Base-by-base conservation (phyloP, 2,329 filamentous ascomycete genomes). In the Coniochaeta sp. region DNA sequence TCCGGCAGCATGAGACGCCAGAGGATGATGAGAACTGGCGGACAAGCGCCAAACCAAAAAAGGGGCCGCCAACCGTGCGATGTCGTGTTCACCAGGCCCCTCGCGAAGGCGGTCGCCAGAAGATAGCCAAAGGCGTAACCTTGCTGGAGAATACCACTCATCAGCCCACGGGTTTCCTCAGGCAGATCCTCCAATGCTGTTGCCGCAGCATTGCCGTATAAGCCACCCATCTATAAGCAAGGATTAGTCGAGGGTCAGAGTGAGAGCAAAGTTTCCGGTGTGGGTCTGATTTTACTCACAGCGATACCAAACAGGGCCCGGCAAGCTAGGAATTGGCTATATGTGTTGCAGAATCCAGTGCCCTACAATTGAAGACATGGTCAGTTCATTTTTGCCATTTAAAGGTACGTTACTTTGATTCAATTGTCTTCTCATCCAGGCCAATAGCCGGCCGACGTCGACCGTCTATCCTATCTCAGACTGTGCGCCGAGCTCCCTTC, bases 11-110 rank as follows among this genome's bases (percentile, higher is more conserved):
- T 85, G 24, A 93, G 77, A 36, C 92, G 88, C 79, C 89, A 91
- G 59, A 86, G 68, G 69, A 96, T 96, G 73, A 96, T 88, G 34
- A 96, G 72, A 1, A 92, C 81, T 0, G 92, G 92, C 0, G 90
- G 90, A 40, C 87, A 83, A 6, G 91, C 90, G 14, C 88, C 91
- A 72, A 96, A 96, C 91, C 92, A 96, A 78, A 87, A 96, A 0
- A 96, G 78, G 0, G 91, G 90, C 8, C 92, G 81, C 92, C 92
- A 96, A 58, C 82, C 86, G 69, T 96, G 88, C 1, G 85, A 72
- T 0, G 91, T 93, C 1, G 91, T 95, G 72, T 89, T 77, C 57
- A 93, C 84, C 7, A 95, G 81, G 5, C 80, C 90, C 8, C 86
- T 78, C 12, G 83, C 74, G 65, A 89, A 86, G 16, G 83, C 82